Conservation (phyloP, 2,329 filamentous ascomycete genomes). For the Microascus cirrosus region DNA sequence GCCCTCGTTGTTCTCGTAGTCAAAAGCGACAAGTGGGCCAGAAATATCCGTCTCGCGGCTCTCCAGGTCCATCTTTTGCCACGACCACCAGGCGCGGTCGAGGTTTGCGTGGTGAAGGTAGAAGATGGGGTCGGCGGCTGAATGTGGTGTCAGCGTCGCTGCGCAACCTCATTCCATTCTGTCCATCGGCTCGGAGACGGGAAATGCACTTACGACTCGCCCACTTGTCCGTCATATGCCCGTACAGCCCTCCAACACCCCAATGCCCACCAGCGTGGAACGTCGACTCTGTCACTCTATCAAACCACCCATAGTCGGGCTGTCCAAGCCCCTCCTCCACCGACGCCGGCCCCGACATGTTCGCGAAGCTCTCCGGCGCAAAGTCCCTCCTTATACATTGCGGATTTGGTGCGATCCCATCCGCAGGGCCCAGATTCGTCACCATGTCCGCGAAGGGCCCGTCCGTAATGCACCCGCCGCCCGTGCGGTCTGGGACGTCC, state of each 20-base stretch:
- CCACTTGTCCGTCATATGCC: constrained; percentile 5
- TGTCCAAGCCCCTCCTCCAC: not conserved
- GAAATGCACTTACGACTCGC: constrained; percentile 3
- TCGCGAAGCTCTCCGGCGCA: constrained; percentile 8
- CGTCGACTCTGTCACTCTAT: not conserved
- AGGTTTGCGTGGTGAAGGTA: constrained; percentile 16
- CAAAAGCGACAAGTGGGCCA: not conserved
- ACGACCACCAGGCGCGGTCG: constrained; percentile 12
- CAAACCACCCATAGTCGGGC: not conserved
- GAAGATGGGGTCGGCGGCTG: constrained; percentile 16
- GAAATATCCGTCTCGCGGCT: not conserved
- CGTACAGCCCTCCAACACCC: constrained; percentile 6
- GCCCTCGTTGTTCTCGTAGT: not conserved
- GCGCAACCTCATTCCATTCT: not conserved
- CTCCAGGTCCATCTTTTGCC: not conserved
- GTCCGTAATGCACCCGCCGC: constrained; percentile 39
- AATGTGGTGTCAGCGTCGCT: not conserved
- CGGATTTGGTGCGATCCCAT: constrained; percentile 24
- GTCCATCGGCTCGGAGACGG: not conserved
- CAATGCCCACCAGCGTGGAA: constrained; percentile 6
- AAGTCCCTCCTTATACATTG: constrained; percentile 28
- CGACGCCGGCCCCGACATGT: constrained; percentile 7
- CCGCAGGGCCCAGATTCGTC: constrained; percentile 26
- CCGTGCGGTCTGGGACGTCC: constrained; percentile 1
- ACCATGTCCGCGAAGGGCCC: constrained; percentile 31